Evolutionary conservation across 306 rosid genomes (phyloP), one percentile per base, ranked within the genome.

Genomic region (Quercus cerris): DNA sequence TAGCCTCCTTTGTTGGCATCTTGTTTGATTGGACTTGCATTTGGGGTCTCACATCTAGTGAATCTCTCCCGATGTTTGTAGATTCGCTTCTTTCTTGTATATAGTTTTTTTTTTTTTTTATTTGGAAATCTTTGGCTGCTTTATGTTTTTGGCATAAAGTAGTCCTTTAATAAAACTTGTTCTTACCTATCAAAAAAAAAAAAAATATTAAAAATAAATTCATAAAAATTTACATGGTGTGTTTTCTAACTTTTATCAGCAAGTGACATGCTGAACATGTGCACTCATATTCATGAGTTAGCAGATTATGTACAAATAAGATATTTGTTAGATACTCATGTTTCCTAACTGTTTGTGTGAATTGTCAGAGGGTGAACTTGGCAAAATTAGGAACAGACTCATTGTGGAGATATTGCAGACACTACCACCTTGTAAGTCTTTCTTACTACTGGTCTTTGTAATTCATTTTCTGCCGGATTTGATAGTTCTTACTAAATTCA

Each of bases 361-460:
- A 58, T 75, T 30, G 66, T 18, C 83, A 90, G 94, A 77, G 82
- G 71, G 84, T 88, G 38, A 88, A 83, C 80, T 46, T 90, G 81
- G 86, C 81, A 46, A 90, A 81, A 58, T 84, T 90, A 56, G 90
- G 85, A 80, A 80, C 87, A 12, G 87, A 85, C 69, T 83, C 92
- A 8, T 85, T 90, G 84, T 80, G 86, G 87, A 86, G 85, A 84
- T 90, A 90, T 56, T 84, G 87, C 89, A 81, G 88, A 80, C 87
- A 85, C 79, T 90, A 79, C 79, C 85, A 88, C 81, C 94, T 90
- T 25, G 94, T 90, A 75, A n/a, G 92, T 81, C 57, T 59, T 75
- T 44, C 84, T 61, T 35, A 67, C 23, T 70, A 28, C 71, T 80
- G 44, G 73, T 22, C 41, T 67, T 18, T 4, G n/a, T 61, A 30